Evolutionary conservation across 2,329 filamentous ascomycete genomes (phyloP).

Genomic region (Hypoxylon sp.): DNA sequence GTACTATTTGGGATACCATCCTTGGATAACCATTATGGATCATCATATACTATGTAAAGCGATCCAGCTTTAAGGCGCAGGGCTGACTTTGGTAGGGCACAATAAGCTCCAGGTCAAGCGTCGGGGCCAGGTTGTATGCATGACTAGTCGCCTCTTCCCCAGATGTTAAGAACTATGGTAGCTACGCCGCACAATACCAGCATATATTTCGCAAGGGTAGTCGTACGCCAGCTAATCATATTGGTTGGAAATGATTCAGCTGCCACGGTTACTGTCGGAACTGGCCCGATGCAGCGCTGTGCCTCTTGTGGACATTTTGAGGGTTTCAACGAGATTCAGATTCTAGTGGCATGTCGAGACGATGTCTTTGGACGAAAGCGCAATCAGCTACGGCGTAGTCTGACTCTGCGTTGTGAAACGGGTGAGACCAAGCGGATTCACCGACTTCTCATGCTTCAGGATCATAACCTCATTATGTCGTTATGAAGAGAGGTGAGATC

Average conservation of each 20-base stretch:
- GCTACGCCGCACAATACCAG: slow-evolving; percentile 24
- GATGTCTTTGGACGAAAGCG: slow-evolving; percentile 1
- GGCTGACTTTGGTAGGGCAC: slow-evolving; percentile 16
- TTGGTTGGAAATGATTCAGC: background rate
- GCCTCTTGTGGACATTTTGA: slow-evolving; percentile 19
- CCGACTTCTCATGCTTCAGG: background rate
- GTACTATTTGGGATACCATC: background rate
- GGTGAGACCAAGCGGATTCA: slow-evolving; percentile 9
- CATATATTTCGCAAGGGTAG: slow-evolving; percentile 7
- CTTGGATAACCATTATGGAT: background rate
- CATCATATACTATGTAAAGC: background rate
- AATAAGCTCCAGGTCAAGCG: slow-evolving; percentile 3
- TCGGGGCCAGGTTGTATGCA: background rate
- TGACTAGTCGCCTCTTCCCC: slow-evolving; percentile 11
- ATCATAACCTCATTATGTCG: background rate
- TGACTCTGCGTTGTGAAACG: slow-evolving; percentile 4
- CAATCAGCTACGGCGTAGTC: background rate
- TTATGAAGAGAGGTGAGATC: slow-evolving; percentile 10
- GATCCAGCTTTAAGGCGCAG: slow-evolving; percentile 9
- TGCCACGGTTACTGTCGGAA: slow-evolving; percentile 3
- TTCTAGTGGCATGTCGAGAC: slow-evolving; percentile 3
- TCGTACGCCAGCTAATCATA: slow-evolving; percentile 27
- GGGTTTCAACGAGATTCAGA: slow-evolving; percentile 21
- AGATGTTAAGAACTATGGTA: slow-evolving; percentile 22
- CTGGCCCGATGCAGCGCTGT: slow-evolving; percentile 10